Evolutionary conservation across 208 protist genomes (phyloP), one percentile per base, ranked within the genome.

Genomic region (Naegleria fowleri): DNA sequence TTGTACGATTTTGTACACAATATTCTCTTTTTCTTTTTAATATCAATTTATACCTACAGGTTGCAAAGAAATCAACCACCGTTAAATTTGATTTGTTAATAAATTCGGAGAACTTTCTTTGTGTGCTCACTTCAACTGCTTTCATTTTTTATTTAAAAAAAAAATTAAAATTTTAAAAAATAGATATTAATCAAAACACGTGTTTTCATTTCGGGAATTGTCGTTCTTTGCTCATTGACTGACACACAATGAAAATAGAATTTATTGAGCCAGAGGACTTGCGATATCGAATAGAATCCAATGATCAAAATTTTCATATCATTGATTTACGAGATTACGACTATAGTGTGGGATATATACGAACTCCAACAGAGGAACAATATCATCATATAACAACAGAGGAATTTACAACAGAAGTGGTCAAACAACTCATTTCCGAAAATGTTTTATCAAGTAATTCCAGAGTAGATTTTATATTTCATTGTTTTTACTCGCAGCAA

Each of bases 261-360:
- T 29, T 75, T 79, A 79, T 79, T 79, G 67, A 79, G n/a, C 67
- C 67, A 36, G 67, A 79, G 29, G 67, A 79, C 9, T 79, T 79
- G 36, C 19, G n/a, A 79, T 13, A 25, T 36, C 0, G 67, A 79
- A 79, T 79, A 6, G 6, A 36, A 36, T 13, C 9, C 5, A 19
- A 79, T 11, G 67, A 79, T 79, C 19, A 19, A 36, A 36, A 11
- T 36, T 79, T 79, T 79, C 25, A 25, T 33, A 79, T 79, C 1
- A 36, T 79, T 36, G 67, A 79, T 79, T 19, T 79, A 36, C 16
- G 67, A 36, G 67, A 79, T 79, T 29, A 79, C 9, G 67, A 79
- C 36, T 79, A 79, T 33, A 25, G 29, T 36, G 25, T 11, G 2
- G 67, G 67, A 36, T 13, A 79, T 36, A 79, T 79, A 0, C 19